Base-by-base conservation (phyloP, 2,329 filamentous ascomycete species). In the Trichophyton rubrum region DNA sequence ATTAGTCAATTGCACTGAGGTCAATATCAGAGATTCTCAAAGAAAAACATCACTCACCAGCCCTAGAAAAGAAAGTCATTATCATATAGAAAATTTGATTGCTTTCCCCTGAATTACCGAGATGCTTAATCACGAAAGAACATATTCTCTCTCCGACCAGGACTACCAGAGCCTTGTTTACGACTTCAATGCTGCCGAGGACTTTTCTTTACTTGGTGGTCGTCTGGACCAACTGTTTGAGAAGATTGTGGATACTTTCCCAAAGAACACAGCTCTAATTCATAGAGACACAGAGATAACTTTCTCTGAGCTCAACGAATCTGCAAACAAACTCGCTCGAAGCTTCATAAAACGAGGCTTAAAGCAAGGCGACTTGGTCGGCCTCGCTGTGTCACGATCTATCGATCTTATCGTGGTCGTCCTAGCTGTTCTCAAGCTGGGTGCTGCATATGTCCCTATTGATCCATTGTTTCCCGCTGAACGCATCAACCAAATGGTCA, bases 371-470 rank as follows among this genome's bases (percentile, higher is more conserved):
- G 66, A 66, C 8, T 58, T 61, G 0, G 71, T 81, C 1, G 72
- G 65, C 0, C 74, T 81, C 1, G 74, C 77, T 56, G 72, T 75
- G 33, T 58, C 75, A 2, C 69, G 78, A 0, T 63, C 67, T 0
- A 43, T 66, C 0, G 71, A 78, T 41, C 74, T 67, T 66, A 65
- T 75, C 3, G 67, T 49, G 13, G 62, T 60, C n/a, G 59, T 66
- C 20, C 60, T 64, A 40, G 78, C 74, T 8, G 74, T 79, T 43
- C 62, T 72, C 59, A 67, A 70, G 0, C 57, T 75, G 8, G 77
- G 77, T 0, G 70, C 40, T 2, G 59, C 64, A 2, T 74, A 70
- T 56, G 61, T 73, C 1, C 72, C 72, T 1, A 66, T 81, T 0
- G 79, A 81, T 59, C 53, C 67, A 0, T 62, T 66, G 1, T 70